Percentiles rank a stretch among this genome's conserved stretches.
These are phyloP conservation scores for Podospora bellae-mahoneyi DNA, from an alignment of 495 filamentous ascomycete genomes.

Conservation along the genomic window DNA sequence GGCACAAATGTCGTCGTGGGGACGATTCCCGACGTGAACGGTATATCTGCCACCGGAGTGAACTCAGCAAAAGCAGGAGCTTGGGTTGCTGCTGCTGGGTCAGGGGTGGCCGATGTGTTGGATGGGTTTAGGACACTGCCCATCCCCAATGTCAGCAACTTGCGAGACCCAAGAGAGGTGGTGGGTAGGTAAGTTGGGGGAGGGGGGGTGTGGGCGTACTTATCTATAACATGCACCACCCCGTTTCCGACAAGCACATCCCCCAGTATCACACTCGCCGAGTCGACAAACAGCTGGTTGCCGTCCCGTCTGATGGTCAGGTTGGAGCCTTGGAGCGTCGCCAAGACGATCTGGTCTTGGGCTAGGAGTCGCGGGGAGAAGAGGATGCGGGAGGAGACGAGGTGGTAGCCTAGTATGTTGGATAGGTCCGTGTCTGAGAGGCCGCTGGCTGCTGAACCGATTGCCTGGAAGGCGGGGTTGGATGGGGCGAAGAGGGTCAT, in stretches of 20 bases:
- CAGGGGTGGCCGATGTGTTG: slow-evolving; percentile 29
- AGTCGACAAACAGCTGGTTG: slow-evolving; percentile 49
- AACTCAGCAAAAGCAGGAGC: slow-evolving; percentile 40
- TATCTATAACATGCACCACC: slow-evolving; percentile 53
- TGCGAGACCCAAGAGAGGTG: not conserved
- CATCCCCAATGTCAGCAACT: not conserved
- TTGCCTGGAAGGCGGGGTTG: slow-evolving; percentile 28
- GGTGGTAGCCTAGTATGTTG: slow-evolving; percentile 31
- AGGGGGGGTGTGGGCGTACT: slow-evolving; percentile 23
- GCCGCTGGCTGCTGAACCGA: slow-evolving; percentile 21
- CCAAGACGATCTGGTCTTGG: slow-evolving; percentile 33
- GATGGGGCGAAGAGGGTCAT: slow-evolving; percentile 60
- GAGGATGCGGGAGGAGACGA: slow-evolving; percentile 38
- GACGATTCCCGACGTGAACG: slow-evolving; percentile 42
- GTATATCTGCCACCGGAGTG: slow-evolving; percentile 23
- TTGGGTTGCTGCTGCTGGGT: slow-evolving; percentile 33
- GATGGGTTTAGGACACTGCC: slow-evolving; percentile 30
- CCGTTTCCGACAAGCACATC: slow-evolving; percentile 52
- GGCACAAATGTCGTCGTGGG: slow-evolving; percentile 40
- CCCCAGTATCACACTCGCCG: slow-evolving; percentile 43
- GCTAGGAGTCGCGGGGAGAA: slow-evolving; percentile 40
- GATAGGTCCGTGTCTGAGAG: slow-evolving; percentile 19
- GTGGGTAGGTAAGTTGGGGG: not conserved
- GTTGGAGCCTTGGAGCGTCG: slow-evolving; percentile 37
- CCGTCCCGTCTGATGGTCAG: slow-evolving; percentile 42